Percentiles rank a stretch among this genome's conserved stretches.
Evolutionary conservation across 805 yeast species (phyloP).

Genomic region (Grigorovia yakushimaensis): DNA sequence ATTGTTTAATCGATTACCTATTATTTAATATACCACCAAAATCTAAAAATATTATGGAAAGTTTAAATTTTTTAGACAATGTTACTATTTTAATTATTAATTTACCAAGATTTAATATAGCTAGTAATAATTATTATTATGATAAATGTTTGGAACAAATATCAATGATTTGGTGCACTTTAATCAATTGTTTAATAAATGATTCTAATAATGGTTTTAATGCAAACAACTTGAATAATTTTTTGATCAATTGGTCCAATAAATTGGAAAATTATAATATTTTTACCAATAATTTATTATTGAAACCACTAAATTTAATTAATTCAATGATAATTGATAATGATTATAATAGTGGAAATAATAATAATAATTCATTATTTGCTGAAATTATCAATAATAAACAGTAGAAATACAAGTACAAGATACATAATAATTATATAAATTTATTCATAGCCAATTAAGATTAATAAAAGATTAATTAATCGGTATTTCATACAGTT

Average conservation of each 20-base stretch:
- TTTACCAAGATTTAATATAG: constrained; percentile 25
- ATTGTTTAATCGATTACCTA: constrained; percentile 27
- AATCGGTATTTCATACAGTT: too few relatives aligned
- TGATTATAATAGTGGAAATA: not conserved
- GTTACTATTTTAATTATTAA: constrained; percentile 22
- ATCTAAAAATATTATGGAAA: constrained; percentile 18
- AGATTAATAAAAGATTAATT: too few relatives aligned
- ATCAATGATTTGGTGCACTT: constrained; percentile 25
- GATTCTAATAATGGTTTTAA: constrained; percentile 8
- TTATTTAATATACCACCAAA: constrained; percentile 27
- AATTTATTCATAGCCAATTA: not conserved
- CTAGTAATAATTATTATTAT: constrained; percentile 29
- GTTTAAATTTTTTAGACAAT: constrained; percentile 22
- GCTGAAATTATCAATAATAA: not conserved
- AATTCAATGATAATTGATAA: constrained; percentile 9
- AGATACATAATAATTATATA: not conserved
- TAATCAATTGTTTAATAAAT: constrained; percentile 20
- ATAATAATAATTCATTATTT: not conserved
- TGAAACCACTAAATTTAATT: constrained; percentile 20
- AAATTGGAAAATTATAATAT: constrained; percentile 19
- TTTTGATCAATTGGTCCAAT: constrained; percentile 14
- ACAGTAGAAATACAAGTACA: not conserved
- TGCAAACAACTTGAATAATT: constrained; percentile 10
- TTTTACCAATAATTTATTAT: constrained; percentile 16
- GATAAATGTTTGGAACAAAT: constrained; percentile 29